phyloP scores from a whole-genome alignment of 108 stramenopile genomes.

The Skeletonema grethae region DNA sequence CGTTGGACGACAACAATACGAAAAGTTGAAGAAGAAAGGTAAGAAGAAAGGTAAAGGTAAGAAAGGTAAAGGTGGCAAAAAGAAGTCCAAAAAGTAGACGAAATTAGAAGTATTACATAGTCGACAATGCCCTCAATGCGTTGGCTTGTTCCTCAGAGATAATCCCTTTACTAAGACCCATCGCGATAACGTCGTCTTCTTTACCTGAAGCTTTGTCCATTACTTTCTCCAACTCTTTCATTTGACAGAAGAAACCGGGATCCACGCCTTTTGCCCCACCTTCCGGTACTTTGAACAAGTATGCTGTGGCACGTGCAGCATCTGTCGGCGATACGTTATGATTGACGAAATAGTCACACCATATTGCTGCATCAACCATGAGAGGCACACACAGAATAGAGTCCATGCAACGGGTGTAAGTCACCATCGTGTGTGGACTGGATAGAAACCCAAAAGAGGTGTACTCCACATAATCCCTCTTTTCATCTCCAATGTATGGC shows the following conservation, averaged over 20 bases:
- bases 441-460: conserved; percentile 76
- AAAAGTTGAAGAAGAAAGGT: conserved; percentile 23
- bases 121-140: conserved; percentile 16
- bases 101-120: conserved; percentile 9
- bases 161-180: conserved; percentile 42
- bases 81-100: background rate
- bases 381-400: conserved; percentile 87
- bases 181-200: conserved; percentile 22
- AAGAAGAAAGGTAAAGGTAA: conserved; percentile 30
- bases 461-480: conserved; percentile 89
- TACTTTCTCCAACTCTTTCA: conserved; percentile 50
- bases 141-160: conserved; percentile 44
- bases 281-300: conserved; percentile 91
- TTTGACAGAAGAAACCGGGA: conserved; percentile 67
- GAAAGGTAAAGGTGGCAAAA: background rate
- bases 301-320: conserved; percentile 80
- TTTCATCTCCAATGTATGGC: conserved; percentile 86
- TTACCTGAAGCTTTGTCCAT: conserved; percentile 28
- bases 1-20: conserved; percentile 23
- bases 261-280: conserved; percentile 56
- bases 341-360: conserved; percentile 81
- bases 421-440: conserved; percentile 83
- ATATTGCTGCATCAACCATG: conserved; percentile 83
- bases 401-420: conserved; percentile 89
- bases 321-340: conserved; percentile 33